Conservation (phyloP, 169 alveolate genomes). For the Plasmodium chabaudi region DNA sequence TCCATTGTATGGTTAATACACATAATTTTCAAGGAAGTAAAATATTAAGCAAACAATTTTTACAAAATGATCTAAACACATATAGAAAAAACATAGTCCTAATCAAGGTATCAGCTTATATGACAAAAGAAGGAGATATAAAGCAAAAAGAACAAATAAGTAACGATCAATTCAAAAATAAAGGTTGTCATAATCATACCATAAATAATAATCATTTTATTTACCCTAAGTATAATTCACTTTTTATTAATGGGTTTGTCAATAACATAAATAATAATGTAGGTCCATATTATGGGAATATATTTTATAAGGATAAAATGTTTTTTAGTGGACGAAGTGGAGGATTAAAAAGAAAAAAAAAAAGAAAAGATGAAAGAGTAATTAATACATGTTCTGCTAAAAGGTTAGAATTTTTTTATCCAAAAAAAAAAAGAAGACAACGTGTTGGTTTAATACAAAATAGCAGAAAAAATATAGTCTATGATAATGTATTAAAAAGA, state of each 20-base stretch:
- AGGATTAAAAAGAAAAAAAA: slow-evolving; percentile 82
- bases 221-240: too few species aligned
- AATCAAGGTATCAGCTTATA: slow-evolving; percentile 2
- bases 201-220: too few species aligned
- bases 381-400: slow-evolving; percentile 80
- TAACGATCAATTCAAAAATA: background rate
- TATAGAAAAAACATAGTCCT: background rate
- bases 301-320: slow-evolving; percentile 28
- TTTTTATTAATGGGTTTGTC: too few species aligned
- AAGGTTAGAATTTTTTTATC: slow-evolving; percentile 83
- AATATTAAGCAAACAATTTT: slow-evolving; percentile 16
- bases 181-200: too few species aligned
- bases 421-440: slow-evolving; percentile 79
- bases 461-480: slow-evolving; percentile 83
- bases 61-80: slow-evolving; percentile 11
- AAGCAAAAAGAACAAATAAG: background rate
- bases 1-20: slow-evolving; percentile 12
- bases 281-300: background rate
- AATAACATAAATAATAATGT: background rate
- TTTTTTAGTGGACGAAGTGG: slow-evolving; percentile 83
- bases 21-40: slow-evolving; percentile 19
- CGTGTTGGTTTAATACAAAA: slow-evolving; percentile 83
- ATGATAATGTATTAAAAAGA: slow-evolving; percentile 79
- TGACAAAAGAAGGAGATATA: background rate
- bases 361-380: slow-evolving; percentile 79